Base-by-base conservation (phyloP, 306 rosid species). In the Vigna hirtella region DNA sequence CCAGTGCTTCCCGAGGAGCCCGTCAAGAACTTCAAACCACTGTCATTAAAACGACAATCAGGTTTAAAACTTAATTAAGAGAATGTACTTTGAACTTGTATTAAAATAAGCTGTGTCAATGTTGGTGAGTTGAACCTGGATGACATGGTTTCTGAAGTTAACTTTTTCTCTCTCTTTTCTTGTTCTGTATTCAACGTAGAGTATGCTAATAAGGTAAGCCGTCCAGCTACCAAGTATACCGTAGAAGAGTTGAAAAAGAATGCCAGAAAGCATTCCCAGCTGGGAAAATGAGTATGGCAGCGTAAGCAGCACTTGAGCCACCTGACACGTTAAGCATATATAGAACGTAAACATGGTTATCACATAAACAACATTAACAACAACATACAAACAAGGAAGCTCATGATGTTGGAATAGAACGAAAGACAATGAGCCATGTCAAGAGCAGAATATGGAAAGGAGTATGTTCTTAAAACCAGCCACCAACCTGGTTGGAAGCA, bases 1-100 rank as follows among this genome's bases (percentile, higher is more conserved):
- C 99, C 99, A 95, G 58, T 95, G 89, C 30, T 91, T 95, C n/a
- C 99, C 99, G 1, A 95, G 92, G 43, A 95, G 92, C 0, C 99
- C 99, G 77, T 95, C 99, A 84, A 95, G 99, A 82, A 95, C 99
- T 72, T 95, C 99, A 82, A 95, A 95, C 99, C 99, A 93, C 94
- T 93, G 83, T 2, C 4, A 15, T 38, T 43, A 26, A 49, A 59
- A 26, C 63, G 1, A 5, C 12, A 50, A 49, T 55, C 10, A 64
- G n/a, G 24, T 5, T 62, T 16, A 40, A 50, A 28, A 14, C 7
- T 77, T 26, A 13, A 75, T 36, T 40, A 45, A 34, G 16, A n/a
- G 5, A n/a, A 56, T 57, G 49, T 56, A 20, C 9, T 36, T 52
- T 53, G 24, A 24, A 73, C 24, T 50, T 17, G 5, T 11, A 42